Percentiles rank a stretch among this genome's conserved stretches.
Evolutionary conservation across 805 yeast genomes (phyloP).

Genomic region (Hanseniaspora thailandica): DNA sequence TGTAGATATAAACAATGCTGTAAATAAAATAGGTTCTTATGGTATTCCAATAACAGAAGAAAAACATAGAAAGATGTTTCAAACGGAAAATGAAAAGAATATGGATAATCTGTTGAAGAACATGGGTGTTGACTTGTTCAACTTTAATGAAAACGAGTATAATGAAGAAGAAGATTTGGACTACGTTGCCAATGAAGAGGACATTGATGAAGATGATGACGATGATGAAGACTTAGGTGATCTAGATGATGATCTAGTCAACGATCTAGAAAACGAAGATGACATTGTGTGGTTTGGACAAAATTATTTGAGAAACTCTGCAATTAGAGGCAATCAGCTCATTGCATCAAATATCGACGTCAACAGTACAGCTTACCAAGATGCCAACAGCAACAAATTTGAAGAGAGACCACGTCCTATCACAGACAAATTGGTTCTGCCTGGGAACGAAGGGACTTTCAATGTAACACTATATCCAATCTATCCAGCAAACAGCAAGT

Average conservation of each 20-base stretch:
- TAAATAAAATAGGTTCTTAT: slow-evolving; percentile 9
- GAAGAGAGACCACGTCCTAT: slow-evolving; percentile 14
- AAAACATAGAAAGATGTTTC: slow-evolving; percentile 13
- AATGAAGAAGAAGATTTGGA: slow-evolving; percentile 14
- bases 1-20: slow-evolving; percentile 9
- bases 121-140: slow-evolving; percentile 12
- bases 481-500: slow-evolving; percentile 41
- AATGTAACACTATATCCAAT: slow-evolving; percentile 89
- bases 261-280: slow-evolving; percentile 12
- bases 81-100: slow-evolving; percentile 14
- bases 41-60: slow-evolving; percentile 12
- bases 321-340: not conserved
- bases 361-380: slow-evolving; percentile 6
- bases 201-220: slow-evolving; percentile 10
- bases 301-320: not conserved
- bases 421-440: slow-evolving; percentile 55
- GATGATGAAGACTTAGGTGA: slow-evolving; percentile 7
- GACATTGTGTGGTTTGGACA: slow-evolving; percentile 9
- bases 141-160: slow-evolving; percentile 11
- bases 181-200: slow-evolving; percentile 12
- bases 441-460: slow-evolving; percentile 78
- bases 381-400: slow-evolving; percentile 1
- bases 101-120: slow-evolving; percentile 12
- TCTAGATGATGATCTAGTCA: slow-evolving; percentile 3
- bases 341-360: not conserved